Base-by-base conservation (phyloP, 2,329 filamentous ascomycete genomes). In the Alternaria atra region DNA sequence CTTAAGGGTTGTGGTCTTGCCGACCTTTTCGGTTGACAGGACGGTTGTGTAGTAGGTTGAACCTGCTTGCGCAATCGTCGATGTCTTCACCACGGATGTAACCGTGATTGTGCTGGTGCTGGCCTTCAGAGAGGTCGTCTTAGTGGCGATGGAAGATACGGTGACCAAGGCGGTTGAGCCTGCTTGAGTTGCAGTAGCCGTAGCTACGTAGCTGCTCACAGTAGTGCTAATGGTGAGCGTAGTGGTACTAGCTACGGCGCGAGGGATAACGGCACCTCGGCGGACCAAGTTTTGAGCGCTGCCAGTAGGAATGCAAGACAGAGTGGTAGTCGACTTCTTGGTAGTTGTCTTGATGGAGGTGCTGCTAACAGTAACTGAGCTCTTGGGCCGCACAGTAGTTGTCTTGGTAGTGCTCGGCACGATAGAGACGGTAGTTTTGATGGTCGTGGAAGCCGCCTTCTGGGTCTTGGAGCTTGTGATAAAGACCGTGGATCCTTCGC, bases 281-380 rank as follows among this genome's bases (percentile, higher is more conserved):
- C 66, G 64, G 12, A 66, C 43, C 47, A 68, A 55, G 12, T 32
- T 58, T 17, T 63, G 32, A 6, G 58, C 57, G 32, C 54, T 63
- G 34, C 54, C 57, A 34, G 73, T 75, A 12, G 75, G 73, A 10
- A 73, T 68, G 55, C 73, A 74, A 12, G 68, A 63, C 9, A 58
- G 53, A 6, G 70, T 74, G 15, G 65, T 67, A 2, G 72, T 76
- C 0, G 71, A 69, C 46, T 70, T 71, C 66, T 75, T 77, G 2
- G 71, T 76, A 2, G 66, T 66, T 5, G 65, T 73, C 51, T 75
- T 74, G n/a, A 64, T 56, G 1, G 68, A 73, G 2, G 64, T 66
- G 2, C 55, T 60, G 17, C 54, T 66, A 43, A 69, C 53, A 13
- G 66, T 72, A 5, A 70, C 46, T 2, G 67, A 66, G 20, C 27